Percentiles rank a stretch among this genome's conserved stretches.
These are phyloP conservation scores for Solidago caesia DNA, from an alignment of 129 eudicot genomes.

Conservation along the genomic window DNA sequence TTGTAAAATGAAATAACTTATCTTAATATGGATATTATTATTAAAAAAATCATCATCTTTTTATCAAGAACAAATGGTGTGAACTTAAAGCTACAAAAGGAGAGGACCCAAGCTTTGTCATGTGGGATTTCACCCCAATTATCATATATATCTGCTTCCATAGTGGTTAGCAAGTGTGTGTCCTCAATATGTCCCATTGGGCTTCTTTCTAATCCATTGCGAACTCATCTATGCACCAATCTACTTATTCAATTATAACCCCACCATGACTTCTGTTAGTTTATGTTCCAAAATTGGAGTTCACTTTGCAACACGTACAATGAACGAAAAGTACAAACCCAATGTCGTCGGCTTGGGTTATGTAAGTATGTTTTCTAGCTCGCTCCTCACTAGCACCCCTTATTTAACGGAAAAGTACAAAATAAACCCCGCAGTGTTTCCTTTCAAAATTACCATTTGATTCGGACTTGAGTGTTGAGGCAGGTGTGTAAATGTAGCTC, in stretches of 20 bases:
- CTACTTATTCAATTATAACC: conserved; percentile 17
- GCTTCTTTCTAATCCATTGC: conserved; percentile 22
- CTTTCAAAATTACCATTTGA: background rate
- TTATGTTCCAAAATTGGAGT: background rate
- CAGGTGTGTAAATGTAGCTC: no score
- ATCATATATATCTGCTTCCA: conserved; percentile 35
- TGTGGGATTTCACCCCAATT: conserved; percentile 26
- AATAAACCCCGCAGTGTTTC: no score
- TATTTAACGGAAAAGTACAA: no score
- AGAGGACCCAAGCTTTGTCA: conserved; percentile 47
- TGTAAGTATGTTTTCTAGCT: no score
- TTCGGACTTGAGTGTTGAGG: no score
- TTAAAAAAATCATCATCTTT: conserved; percentile 21
- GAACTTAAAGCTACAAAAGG: conserved; percentile 48
- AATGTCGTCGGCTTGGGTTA: no score
- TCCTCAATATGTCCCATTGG: conserved; percentile 41
- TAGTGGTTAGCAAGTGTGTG: conserved; percentile 66
- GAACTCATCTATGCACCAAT: conserved; percentile 27
- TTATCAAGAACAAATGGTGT: conserved; percentile 40
- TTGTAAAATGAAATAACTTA: conserved; percentile 26
- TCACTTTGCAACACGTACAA: conserved; percentile 6
- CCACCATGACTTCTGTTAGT: conserved; percentile 13
- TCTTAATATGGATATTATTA: conserved; percentile 14
- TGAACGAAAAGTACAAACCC: background rate
- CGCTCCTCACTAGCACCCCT: no score